These are phyloP conservation scores for Monascus ruber DNA, from an alignment of 2,329 filamentous ascomycete species.

Conservation along the genomic window DNA sequence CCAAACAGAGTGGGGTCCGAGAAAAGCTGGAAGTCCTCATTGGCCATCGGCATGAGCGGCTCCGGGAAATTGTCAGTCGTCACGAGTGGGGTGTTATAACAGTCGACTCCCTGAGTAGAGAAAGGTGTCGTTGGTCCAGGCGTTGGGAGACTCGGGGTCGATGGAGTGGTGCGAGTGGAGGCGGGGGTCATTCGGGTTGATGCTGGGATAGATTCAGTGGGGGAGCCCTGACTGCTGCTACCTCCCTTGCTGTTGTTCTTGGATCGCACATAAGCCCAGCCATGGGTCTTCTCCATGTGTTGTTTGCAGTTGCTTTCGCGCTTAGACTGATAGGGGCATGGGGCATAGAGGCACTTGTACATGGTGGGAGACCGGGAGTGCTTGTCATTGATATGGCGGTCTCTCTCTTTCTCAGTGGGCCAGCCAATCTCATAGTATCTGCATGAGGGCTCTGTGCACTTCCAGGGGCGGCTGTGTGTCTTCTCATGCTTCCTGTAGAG, in stretches of 20 bases:
- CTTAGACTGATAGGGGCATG: conserved; percentile 90
- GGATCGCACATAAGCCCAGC: conserved; percentile 79
- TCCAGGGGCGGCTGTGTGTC: conserved; percentile 92
- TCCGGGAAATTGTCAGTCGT: conserved; percentile 1
- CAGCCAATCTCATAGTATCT: conserved; percentile 85
- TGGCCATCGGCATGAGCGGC: background rate
- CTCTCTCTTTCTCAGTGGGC: conserved; percentile 96
- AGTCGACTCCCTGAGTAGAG: conserved; percentile 5
- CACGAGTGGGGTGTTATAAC: conserved; percentile 3
- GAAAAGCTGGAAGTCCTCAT: conserved; percentile 8
- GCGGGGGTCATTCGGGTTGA: conserved; percentile 52
- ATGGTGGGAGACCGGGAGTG: conserved; percentile 70
- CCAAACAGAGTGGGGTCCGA: conserved; percentile 3
- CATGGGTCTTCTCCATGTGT: conserved; percentile 95
- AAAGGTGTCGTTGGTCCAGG: conserved; percentile 11
- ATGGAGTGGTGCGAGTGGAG: conserved; percentile 39
- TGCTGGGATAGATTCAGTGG: conserved; percentile 42
- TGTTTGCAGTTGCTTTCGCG: conserved; percentile 95
- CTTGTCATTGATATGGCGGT: conserved; percentile 93
- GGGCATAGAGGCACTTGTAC: conserved; percentile 71
- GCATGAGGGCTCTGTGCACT: conserved; percentile 72
- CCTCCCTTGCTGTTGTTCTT: conserved; percentile 75
- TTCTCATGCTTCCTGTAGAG: conserved; percentile 74
- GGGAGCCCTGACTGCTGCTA: conserved; percentile 16
- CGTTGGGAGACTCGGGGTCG: conserved; percentile 37